Conservation (phyloP, 164 flowering plant genomes). For the Chloranthus sessilifolius region DNA sequence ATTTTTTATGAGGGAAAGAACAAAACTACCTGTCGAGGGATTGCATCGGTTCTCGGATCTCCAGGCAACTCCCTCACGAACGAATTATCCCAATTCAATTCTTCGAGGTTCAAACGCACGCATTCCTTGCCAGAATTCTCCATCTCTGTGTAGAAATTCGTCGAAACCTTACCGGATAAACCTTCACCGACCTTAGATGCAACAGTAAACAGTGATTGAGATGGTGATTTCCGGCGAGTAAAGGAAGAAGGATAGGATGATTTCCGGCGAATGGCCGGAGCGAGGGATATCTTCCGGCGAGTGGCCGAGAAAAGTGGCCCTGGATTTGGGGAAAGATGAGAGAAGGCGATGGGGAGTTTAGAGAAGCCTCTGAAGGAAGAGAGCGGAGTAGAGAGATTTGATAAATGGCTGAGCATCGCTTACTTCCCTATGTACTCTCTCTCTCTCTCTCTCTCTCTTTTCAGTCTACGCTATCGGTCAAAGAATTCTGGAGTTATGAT, state of each 20-base stretch:
- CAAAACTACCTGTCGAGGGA: constrained; percentile 61
- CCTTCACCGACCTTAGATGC: not conserved
- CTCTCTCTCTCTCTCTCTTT: not conserved
- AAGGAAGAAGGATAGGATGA: too few species aligned
- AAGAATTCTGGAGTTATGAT: too few species aligned
- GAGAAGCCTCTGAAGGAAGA: constrained; percentile 4
- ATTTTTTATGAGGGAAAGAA: not conserved
- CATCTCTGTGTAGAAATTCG: constrained; percentile 34
- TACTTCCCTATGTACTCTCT: not conserved
- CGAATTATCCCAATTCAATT: constrained; percentile 91
- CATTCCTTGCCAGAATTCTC: constrained; percentile 28
- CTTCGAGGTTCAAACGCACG: constrained; percentile 49
- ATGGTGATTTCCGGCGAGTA: not conserved
- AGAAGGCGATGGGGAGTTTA: not conserved
- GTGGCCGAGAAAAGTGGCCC: not conserved
- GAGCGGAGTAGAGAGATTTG: constrained; percentile 5
- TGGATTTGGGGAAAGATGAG: not conserved
- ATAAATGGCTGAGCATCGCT: constrained; percentile 4
- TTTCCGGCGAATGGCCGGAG: not conserved
- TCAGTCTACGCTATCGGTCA: too few species aligned
- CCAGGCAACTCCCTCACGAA: constrained; percentile 87
- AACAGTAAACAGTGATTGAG: not conserved
- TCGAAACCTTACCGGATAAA: constrained; percentile 14
- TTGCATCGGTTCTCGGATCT: constrained; percentile 61
- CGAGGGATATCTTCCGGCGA: not conserved